phyloP scores from a whole-genome alignment of 1,284 basidiomycete species.

The Earliella scabrosa region DNA sequence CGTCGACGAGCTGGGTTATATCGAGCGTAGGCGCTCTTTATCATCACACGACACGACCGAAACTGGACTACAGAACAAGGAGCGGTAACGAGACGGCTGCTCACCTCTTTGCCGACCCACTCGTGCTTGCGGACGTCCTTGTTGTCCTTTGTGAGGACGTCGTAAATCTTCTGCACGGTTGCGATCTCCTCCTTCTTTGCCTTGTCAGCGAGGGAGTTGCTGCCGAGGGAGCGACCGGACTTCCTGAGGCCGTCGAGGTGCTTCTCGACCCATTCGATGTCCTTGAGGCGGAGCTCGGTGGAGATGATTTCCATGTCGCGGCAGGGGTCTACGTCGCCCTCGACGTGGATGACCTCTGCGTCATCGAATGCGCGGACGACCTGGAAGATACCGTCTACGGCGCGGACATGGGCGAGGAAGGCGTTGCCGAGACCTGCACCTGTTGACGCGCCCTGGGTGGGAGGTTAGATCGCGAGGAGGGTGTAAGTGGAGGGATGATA shows the following conservation, averaged over 20 bases:
- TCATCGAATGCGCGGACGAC: constrained; percentile 98
- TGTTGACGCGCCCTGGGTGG: constrained; percentile 85
- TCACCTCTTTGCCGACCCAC: constrained; percentile 98
- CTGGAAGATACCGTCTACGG: constrained; percentile 99
- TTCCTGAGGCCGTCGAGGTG: constrained; percentile 83
- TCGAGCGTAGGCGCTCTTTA: constrained; percentile 39
- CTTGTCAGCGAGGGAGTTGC: constrained; percentile 88
- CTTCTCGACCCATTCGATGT: constrained; percentile 99
- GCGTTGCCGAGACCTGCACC: constrained; percentile 98
- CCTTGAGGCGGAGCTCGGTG: constrained; percentile 93
- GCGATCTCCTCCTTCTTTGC: constrained; percentile 97
- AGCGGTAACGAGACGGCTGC: constrained; percentile 36
- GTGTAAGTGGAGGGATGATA: constrained; percentile 10
- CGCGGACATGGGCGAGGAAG: constrained; percentile 97
- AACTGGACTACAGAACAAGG: background rate
- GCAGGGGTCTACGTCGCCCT: constrained; percentile 95
- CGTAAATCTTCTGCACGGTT: constrained; percentile 85
- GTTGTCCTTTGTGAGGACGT: constrained; percentile 79
- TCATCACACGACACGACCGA: constrained; percentile 31
- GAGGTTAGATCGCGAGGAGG: background rate
- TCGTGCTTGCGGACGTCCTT: constrained; percentile 94
- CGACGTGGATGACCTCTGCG: constrained; percentile 98
- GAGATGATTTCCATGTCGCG: constrained; percentile 99
- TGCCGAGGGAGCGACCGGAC: constrained; percentile 72
- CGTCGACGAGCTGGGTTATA: constrained; percentile 43